These are phyloP conservation scores for Pinguiococcus pyrenoidosus DNA, from an alignment of 108 stramenopile genomes.

Conservation along the genomic window DNA sequence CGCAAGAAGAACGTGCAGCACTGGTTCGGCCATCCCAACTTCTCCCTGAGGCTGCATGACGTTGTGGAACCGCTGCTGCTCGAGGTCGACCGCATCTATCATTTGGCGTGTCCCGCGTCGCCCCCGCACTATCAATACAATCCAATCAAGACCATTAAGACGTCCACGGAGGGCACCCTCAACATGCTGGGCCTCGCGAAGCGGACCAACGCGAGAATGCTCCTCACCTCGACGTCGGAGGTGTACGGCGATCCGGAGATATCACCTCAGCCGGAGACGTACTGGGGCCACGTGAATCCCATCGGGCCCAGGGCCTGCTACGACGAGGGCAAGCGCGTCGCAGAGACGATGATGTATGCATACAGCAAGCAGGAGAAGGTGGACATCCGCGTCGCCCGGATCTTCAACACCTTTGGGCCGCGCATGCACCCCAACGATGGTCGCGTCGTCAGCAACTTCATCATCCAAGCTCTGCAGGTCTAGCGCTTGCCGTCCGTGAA, in stretches of 20 bases:
- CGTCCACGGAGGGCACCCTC: slow-evolving; percentile 76
- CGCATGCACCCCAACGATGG: slow-evolving; percentile 99
- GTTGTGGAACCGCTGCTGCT: slow-evolving; percentile 89
- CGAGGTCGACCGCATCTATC: slow-evolving; percentile 98
- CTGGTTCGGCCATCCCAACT: slow-evolving; percentile 92
- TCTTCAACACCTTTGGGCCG: slow-evolving; percentile 99
- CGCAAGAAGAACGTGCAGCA: slow-evolving; percentile 88
- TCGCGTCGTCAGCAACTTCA: slow-evolving; percentile 95
- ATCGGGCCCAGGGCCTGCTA: slow-evolving; percentile 95
- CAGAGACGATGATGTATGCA: slow-evolving; percentile 98
- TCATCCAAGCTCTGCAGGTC: slow-evolving; percentile 58
- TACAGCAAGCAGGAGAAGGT: slow-evolving; percentile 74
- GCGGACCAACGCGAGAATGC: slow-evolving; percentile 80
- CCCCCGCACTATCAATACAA: slow-evolving; percentile 99
- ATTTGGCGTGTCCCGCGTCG: slow-evolving; percentile 96
- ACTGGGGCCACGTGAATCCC: slow-evolving; percentile 97
- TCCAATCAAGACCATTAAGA: slow-evolving; percentile 98
- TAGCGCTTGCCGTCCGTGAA: no score
- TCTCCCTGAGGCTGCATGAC: slow-evolving; percentile 76
- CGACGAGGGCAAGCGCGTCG: slow-evolving; percentile 99
- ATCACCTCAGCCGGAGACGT: slow-evolving; percentile 86
- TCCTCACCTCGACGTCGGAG: slow-evolving; percentile 88
- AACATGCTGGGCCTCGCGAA: slow-evolving; percentile 99
- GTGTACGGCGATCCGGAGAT: slow-evolving; percentile 71
- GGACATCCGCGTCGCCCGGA: slow-evolving; percentile 90